phyloP scores from a whole-genome alignment of 1,284 basidiomycete species.

The Irpex lacteus region DNA sequence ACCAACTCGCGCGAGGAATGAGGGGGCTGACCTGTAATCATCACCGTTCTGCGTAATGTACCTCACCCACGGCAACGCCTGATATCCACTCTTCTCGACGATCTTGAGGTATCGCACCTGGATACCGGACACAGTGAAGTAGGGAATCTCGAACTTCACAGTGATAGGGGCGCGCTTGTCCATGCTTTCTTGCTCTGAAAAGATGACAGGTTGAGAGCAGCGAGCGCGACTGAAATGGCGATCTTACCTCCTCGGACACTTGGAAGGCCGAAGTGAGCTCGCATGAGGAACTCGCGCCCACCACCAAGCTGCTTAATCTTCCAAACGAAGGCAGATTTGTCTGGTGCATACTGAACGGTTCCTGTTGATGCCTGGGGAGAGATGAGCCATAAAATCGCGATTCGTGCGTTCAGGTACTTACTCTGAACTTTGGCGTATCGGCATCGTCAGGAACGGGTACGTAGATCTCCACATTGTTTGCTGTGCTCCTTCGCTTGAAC shows the following conservation, averaged over 20 bases:
- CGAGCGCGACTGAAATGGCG: constrained; percentile 4
- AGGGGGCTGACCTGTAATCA: constrained; percentile 73
- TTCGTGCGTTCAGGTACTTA: constrained; percentile 27
- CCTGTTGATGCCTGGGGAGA: constrained; percentile 77
- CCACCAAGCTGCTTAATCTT: constrained; percentile 96
- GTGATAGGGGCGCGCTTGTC: constrained; percentile 94
- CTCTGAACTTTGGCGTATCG: constrained; percentile 95
- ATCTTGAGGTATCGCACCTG: constrained; percentile 97
- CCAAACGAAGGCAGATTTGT: constrained; percentile 97
- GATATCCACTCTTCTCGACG: constrained; percentile 97
- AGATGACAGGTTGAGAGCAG: background rate
- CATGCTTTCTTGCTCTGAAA: constrained; percentile 66
- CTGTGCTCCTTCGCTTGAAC: constrained; percentile 94
- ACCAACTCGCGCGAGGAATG: background rate
- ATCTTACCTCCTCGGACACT: constrained; percentile 80
- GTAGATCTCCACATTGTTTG: constrained; percentile 98
- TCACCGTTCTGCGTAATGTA: constrained; percentile 97
- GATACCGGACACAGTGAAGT: constrained; percentile 96
- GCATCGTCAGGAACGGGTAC: constrained; percentile 99
- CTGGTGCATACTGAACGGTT: constrained; percentile 91
- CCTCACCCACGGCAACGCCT: constrained; percentile 88
- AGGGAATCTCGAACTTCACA: constrained; percentile 97
- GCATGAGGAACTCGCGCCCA: constrained; percentile 91
- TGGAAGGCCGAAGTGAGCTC: constrained; percentile 93
- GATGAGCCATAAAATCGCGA: background rate